phyloP scores from a whole-genome alignment of 176 grass and related monocot species.

The Zoysia japonica region DNA sequence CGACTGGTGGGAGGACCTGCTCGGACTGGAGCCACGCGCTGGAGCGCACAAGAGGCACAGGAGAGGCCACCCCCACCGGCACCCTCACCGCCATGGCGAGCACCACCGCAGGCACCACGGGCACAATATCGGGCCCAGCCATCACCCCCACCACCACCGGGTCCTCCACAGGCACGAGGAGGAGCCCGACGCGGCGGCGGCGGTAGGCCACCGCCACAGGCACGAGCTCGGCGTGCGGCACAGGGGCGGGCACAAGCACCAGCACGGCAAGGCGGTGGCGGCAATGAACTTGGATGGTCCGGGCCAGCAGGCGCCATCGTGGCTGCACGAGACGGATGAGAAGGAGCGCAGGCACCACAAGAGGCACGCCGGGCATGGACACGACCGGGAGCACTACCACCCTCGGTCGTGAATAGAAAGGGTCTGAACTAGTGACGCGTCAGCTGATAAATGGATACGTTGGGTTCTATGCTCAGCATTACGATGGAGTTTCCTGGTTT shows the following conservation, averaged over 20 bases:
- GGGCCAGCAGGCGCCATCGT: not conserved
- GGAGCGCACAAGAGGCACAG: constrained; percentile 11
- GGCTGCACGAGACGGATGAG: no score
- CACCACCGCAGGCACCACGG: constrained; percentile 24
- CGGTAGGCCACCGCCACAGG: constrained; percentile 1
- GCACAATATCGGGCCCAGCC: constrained; percentile 5
- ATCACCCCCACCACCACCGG: constrained; percentile 20
- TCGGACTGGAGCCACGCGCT: constrained; percentile 28
- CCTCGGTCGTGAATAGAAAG: not conserved
- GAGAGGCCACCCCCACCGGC: not conserved
- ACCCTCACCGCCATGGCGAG: constrained; percentile 1
- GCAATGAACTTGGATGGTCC: not conserved
- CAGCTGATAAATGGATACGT: no score
- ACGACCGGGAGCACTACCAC: not conserved
- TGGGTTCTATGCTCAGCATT: no score
- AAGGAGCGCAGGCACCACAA: constrained; percentile 10
- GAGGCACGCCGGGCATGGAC: constrained; percentile 6
- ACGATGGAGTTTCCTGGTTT: no score
- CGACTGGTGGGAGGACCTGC: constrained; percentile 61
- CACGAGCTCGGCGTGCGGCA: constrained; percentile 49
- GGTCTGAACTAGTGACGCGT: not conserved
- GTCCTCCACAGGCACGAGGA: constrained; percentile 33
- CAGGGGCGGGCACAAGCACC: constrained; percentile 39
- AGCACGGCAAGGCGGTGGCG: constrained; percentile 35
- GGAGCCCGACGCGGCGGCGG: not conserved